A percentile compares a stretch with the other conserved stretches of the same genome.
phyloP scores from a whole-genome alignment of 1,284 basidiomycete species.

The Rhodotorula sp. region DNA sequence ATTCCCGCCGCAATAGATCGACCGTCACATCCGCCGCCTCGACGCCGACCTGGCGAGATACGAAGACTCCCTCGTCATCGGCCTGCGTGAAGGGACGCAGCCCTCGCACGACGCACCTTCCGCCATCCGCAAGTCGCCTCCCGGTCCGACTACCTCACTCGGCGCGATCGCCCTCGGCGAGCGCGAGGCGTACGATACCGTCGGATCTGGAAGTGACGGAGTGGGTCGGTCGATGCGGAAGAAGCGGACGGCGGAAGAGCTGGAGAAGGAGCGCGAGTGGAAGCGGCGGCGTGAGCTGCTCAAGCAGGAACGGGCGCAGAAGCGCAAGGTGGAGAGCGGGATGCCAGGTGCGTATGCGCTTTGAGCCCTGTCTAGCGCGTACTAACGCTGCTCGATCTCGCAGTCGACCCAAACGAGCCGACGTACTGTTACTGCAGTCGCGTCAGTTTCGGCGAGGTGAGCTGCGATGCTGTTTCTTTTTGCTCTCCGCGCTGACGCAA shows the following conservation, averaged over 20 bases:
- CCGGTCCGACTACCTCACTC: conserved; percentile 18
- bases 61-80: conserved; percentile 39
- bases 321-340: conserved; percentile 3
- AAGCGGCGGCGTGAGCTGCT: conserved; percentile 9
- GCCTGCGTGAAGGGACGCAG: conserved; percentile 38
- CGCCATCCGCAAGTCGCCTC: conserved; percentile 6
- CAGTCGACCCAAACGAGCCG: conserved; percentile 39
- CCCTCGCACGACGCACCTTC: conserved; percentile 41
- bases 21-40: conserved; percentile 43
- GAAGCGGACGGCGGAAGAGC: conserved; percentile 4
- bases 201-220: neutral
- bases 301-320: conserved; percentile 2
- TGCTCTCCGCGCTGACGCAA: neutral
- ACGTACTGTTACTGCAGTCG: conserved; percentile 42
- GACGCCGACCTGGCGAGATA: conserved; percentile 36
- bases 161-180: conserved; percentile 35
- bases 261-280: conserved; percentile 16
- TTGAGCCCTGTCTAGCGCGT: too few species aligned
- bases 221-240: neutral
- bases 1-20: conserved; percentile 27
- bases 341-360: conserved; percentile 16
- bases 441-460: conserved; percentile 38
- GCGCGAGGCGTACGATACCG: conserved; percentile 22
- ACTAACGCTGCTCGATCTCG: neutral
- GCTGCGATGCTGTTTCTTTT: neutral